Conservation (phyloP, 257 asterid species). For the Gynochthodes officinalis region DNA sequence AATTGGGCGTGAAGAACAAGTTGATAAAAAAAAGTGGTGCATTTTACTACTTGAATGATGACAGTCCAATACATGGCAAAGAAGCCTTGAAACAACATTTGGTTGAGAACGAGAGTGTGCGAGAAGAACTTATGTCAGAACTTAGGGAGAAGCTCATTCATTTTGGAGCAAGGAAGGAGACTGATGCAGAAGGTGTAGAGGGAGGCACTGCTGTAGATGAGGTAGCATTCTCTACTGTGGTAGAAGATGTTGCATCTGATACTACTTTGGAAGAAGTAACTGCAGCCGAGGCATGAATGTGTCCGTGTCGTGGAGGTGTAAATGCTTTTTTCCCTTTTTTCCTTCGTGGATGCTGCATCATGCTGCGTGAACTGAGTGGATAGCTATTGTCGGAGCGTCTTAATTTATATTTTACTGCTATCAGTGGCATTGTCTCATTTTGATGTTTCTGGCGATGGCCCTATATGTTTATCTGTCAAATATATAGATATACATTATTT, state of each 20-base stretch:
- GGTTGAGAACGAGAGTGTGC: conserved; percentile 35
- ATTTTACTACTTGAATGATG: conserved; percentile 34
- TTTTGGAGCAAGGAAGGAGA: conserved; percentile 28
- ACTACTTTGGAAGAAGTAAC: conserved; percentile 61
- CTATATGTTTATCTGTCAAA: conserved; percentile 13
- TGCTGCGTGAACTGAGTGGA: not conserved
- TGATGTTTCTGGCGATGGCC: not conserved
- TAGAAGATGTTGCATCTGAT: conserved; percentile 44
- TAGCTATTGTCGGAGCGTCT: conserved; percentile 1
- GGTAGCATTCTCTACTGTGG: too few relatives aligned
- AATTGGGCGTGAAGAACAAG: conserved; percentile 71
- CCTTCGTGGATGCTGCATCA: not conserved
- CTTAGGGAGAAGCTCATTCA: conserved; percentile 62
- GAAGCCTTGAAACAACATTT: conserved; percentile 61
- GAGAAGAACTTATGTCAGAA: conserved; percentile 57
- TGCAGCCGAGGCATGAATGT: conserved; percentile 56
- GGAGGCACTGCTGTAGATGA: conserved; percentile 39
- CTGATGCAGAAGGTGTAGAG: conserved; percentile 22
- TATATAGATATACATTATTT: not conserved
- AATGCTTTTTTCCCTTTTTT: not conserved
- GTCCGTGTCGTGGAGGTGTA: not conserved
- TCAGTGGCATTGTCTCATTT: not conserved
- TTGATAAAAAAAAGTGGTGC: conserved; percentile 42
- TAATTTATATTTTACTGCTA: not conserved
- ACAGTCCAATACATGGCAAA: conserved; percentile 43